These are phyloP conservation scores for Stagonosporopsis vannaccii DNA, from an alignment of 2,329 filamentous ascomycete species.

Conservation along the genomic window DNA sequence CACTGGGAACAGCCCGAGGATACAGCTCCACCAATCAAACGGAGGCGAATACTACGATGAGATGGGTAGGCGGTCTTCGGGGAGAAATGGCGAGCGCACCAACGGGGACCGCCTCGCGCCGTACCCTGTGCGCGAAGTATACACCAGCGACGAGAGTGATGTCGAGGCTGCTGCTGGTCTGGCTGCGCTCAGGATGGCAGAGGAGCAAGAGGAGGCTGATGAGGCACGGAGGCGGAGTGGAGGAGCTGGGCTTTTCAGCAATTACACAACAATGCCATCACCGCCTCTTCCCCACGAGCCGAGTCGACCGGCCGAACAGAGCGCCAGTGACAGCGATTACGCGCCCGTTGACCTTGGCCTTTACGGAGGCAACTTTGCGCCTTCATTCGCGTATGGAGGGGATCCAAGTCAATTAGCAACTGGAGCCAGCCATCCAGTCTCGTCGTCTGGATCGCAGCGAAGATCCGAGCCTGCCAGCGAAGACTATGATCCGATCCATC, in stretches of 20 bases:
- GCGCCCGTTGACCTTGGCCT: slow-evolving; percentile 74
- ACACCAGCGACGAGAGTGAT: slow-evolving; percentile 76
- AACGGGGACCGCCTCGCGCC: slow-evolving; percentile 58
- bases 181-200: slow-evolving; percentile 82
- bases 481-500: slow-evolving; percentile 59
- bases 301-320: slow-evolving; percentile 27
- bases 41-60: slow-evolving; percentile 39
- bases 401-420: slow-evolving; percentile 53
- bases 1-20: slow-evolving; percentile 34
- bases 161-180: slow-evolving; percentile 85
- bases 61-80: slow-evolving; percentile 30
- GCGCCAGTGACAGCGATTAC: slow-evolving; percentile 72
- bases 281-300: slow-evolving; percentile 51
- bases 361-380: slow-evolving; percentile 75
- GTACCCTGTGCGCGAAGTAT: slow-evolving; percentile 39
- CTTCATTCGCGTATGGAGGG: slow-evolving; percentile 67
- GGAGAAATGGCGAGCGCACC: slow-evolving; percentile 47
- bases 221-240: slow-evolving; percentile 66
- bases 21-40: slow-evolving; percentile 46
- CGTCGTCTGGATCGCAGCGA: slow-evolving; percentile 56
- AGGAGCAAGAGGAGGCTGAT: slow-evolving; percentile 73
- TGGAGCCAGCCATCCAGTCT: slow-evolving; percentile 50
- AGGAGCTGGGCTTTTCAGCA: slow-evolving; percentile 59
- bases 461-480: slow-evolving; percentile 54
- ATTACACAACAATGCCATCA: slow-evolving; percentile 51